Evolutionary conservation across 2,329 filamentous ascomycete species (phyloP), one percentile per base, ranked within the genome.

Genomic region (Herpotrichia juniperi): DNA sequence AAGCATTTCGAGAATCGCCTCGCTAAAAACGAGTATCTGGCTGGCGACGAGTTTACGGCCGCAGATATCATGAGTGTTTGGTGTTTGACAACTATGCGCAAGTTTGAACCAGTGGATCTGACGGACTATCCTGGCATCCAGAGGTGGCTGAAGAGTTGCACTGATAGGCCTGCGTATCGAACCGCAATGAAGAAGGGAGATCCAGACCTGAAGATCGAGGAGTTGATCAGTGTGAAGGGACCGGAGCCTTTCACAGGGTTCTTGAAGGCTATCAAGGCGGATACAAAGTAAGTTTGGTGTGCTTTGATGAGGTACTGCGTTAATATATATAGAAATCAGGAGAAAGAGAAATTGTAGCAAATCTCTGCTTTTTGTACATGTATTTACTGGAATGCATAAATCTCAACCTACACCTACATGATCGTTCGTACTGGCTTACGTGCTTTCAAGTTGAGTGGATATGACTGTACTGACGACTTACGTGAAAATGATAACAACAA

Each of bases 21-120:
- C 2, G 59, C 57, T 2, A 54, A 69, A 1, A 80, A 76, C 30
- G 64, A 74, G 7, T 90, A 80, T 77, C 71, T 90, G 19, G 85
- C 83, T 0, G 87, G 87, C 2, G 72, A 79, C 0, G 76, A 85
- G 45, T 83, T 90, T 51, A 88, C 84, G 0, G 84, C 78, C 1
- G 87, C 87, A 1, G 87, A 90, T 68, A 75, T 88, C 32, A 88
- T 89, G 84, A 74, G 73, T 4, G 77, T 86, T 0, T 87, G 82
- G 61, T 75, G 78, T 12, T 71, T 89, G 28, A 87, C 85, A 0
- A 89, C 85, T 1, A 79, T 84, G 78, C 76, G 87, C 14, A 74
- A 76, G 43, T 87, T 83, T 57, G 69, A 70, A 21, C 75, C 77
- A 1, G 53, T 72, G n/a, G 67, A 72, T 57, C 57, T 73, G 51